Evolutionary conservation across 306 rosid species (phyloP), one percentile per base, ranked within the genome.

Genomic region (Pterocarpus santalinus): DNA sequence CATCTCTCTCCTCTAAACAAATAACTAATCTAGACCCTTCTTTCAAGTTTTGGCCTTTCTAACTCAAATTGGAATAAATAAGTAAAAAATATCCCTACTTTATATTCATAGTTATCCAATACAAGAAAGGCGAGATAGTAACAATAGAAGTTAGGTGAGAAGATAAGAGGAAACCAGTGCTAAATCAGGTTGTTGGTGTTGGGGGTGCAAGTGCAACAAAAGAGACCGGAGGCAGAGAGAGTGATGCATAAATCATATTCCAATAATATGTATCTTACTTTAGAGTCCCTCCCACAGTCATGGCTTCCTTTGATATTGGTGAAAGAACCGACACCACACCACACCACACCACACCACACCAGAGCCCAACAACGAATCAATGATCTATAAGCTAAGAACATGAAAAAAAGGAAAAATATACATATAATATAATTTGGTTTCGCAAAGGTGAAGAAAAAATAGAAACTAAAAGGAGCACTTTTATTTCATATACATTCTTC

Each of bases 41-140:
- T 73, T 58, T 66, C 30, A 14, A 69, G 67, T 75, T 58, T 60
- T 60, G 47, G 68, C 2, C 9, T 56, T 73, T 65, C 58, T 41
- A 32, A 80, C 16, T 63, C 2, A 80, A 67, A 32, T 51, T 77
- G 36, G 52, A 77, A 69, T 4, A 43, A 65, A 9, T 16, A 47
- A 49, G 30, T 11, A 44, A 36, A 22, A 17, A 57, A 46, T 15
- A 6, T 16, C 39, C 69, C 68, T 30, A 53, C n/a, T 55, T 38
- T 62, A 3, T 9, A 57, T 38, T 5, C n/a, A 56, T 34, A 34
- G 13, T 34, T 47, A 49, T 63, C 64, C 44, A 51, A 69, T 47
- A n/a, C 62, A 61, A 12, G 39, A 30, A 5, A 16, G 28, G 52
- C 39, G 62, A 47, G 12, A 8, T 16, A 32, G 36, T 33, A 47